These are phyloP conservation scores for Plasmodium inui DNA, from an alignment of 169 alveolate genomes.

Conservation along the genomic window DNA sequence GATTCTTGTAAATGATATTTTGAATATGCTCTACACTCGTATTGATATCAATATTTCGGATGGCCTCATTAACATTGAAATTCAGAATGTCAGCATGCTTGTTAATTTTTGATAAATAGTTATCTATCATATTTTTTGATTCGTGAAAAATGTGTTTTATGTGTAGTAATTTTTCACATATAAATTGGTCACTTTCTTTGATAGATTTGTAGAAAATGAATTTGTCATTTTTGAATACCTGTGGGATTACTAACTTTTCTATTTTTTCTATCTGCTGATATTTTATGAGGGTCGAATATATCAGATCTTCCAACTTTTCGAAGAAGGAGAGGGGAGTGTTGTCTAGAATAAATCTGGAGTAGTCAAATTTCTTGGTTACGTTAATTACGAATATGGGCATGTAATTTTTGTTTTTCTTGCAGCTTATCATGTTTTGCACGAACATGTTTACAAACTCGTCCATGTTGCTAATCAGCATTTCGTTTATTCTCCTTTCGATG, in stretches of 20 bases:
- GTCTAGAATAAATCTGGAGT: slow-evolving; percentile 57
- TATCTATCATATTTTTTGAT: slow-evolving; percentile 39
- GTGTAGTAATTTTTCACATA: slow-evolving; percentile 51
- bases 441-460: slow-evolving; percentile 43
- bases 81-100: slow-evolving; percentile 60
- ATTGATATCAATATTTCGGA: slow-evolving; percentile 62
- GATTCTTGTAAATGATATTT: slow-evolving; percentile 50
- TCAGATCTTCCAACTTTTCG: slow-evolving; percentile 53
- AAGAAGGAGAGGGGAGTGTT: slow-evolving; percentile 56
- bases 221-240: slow-evolving; percentile 70
- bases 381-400: slow-evolving; percentile 59
- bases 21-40: slow-evolving; percentile 75
- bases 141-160: slow-evolving; percentile 52
- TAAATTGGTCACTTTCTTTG: slow-evolving; percentile 65
- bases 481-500: slow-evolving; percentile 67
- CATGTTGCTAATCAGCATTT: slow-evolving; percentile 45
- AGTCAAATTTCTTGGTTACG: slow-evolving; percentile 70
- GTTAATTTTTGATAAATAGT: slow-evolving; percentile 55
- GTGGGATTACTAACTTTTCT: slow-evolving; percentile 74
- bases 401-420: slow-evolving; percentile 45
- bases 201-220: slow-evolving; percentile 65
- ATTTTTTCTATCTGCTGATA: slow-evolving; percentile 75
- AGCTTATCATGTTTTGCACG: slow-evolving; percentile 27
- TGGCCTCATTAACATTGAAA: slow-evolving; percentile 72
- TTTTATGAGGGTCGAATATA: slow-evolving; percentile 49